Percentiles rank a stretch among this genome's conserved stretches.
Evolutionary conservation across 768 basidiomycete species (phyloP).

Genomic region (Trametes cubensis): DNA sequence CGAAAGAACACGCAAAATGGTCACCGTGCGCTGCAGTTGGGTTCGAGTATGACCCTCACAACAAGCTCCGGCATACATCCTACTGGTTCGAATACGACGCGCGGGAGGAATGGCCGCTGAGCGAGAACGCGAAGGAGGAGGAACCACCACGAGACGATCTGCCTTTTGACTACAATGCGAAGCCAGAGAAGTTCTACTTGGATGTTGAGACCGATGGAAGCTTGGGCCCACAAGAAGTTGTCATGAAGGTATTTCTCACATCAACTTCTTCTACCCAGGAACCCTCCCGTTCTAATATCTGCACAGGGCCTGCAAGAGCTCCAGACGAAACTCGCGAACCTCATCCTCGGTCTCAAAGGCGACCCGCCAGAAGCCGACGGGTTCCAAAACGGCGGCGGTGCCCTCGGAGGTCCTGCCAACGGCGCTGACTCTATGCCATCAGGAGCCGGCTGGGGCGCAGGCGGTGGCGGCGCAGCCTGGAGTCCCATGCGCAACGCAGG

Average conservation of each 20-base stretch:
- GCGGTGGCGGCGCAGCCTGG: conserved; percentile 23
- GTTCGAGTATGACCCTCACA: conserved; percentile 98
- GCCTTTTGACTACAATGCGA: conserved; percentile 84
- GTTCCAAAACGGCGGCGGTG: conserved; percentile 39
- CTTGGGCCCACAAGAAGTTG: conserved; percentile 83
- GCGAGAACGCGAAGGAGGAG: conserved; percentile 84
- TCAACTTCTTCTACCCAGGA: not conserved
- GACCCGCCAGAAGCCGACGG: conserved; percentile 49
- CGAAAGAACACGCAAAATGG: conserved; percentile 99
- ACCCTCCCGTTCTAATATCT: not conserved
- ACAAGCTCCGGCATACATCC: conserved; percentile 93
- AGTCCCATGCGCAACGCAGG: conserved; percentile 35
- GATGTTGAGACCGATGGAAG: conserved; percentile 95
- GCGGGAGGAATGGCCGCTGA: conserved; percentile 88
- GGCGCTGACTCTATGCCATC: conserved; percentile 16
- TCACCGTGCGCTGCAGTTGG: conserved; percentile 93
- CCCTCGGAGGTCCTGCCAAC: conserved; percentile 14
- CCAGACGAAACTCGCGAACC: conserved; percentile 77
- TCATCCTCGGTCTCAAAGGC: conserved; percentile 71
- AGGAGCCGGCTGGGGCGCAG: conserved; percentile 23
- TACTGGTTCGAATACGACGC: conserved; percentile 91
- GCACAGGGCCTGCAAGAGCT: conserved; percentile 73
- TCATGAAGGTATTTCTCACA: conserved; percentile 64
- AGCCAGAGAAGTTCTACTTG: conserved; percentile 90
- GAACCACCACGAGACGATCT: conserved; percentile 79